These are phyloP conservation scores for Alternaria sp. DNA, from an alignment of 2,329 filamentous ascomycete species.

Conservation along the genomic window DNA sequence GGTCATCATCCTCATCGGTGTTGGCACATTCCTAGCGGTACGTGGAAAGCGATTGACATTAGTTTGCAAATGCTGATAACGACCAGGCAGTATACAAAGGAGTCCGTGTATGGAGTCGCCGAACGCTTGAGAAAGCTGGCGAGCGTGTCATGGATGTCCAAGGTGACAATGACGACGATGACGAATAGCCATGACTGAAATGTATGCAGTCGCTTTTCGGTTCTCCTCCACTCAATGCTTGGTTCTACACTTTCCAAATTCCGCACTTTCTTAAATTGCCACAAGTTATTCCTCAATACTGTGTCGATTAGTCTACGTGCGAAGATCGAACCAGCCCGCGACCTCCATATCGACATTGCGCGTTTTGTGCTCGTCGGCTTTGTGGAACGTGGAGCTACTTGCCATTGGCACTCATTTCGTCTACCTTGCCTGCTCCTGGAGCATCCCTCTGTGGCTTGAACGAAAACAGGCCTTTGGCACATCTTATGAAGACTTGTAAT, in stretches of 20 bases:
- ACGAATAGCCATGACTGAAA: conserved; percentile 43
- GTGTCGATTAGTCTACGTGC: conserved; percentile 97
- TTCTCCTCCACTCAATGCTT: not conserved
- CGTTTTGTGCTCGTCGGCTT: conserved; percentile 43
- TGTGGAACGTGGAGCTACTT: conserved; percentile 36
- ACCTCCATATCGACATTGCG: conserved; percentile 32
- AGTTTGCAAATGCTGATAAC: conserved; percentile 12
- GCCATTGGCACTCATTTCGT: conserved; percentile 31
- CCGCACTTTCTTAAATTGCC: conserved; percentile 98
- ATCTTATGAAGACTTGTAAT: conserved; percentile 12
- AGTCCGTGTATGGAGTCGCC: conserved; percentile 74
- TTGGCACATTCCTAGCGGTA: conserved; percentile 79
- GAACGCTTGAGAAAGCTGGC: conserved; percentile 76
- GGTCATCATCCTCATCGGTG: conserved; percentile 78
- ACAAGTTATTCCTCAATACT: conserved; percentile 72
- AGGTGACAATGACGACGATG: conserved; percentile 61
- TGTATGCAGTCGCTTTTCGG: not conserved
- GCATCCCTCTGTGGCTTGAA: conserved; percentile 29
- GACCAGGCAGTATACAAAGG: conserved; percentile 78
- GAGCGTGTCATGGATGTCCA: conserved; percentile 85
- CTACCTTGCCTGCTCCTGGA: conserved; percentile 30
- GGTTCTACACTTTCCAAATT: not conserved
- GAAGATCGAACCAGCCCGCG: conserved; percentile 65
- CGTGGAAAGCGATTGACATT: conserved; percentile 42
- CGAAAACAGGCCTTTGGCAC: conserved; percentile 33